phyloP scores from a whole-genome alignment of 352 stramenopile genomes.

The Phytophthora idaei region DNA sequence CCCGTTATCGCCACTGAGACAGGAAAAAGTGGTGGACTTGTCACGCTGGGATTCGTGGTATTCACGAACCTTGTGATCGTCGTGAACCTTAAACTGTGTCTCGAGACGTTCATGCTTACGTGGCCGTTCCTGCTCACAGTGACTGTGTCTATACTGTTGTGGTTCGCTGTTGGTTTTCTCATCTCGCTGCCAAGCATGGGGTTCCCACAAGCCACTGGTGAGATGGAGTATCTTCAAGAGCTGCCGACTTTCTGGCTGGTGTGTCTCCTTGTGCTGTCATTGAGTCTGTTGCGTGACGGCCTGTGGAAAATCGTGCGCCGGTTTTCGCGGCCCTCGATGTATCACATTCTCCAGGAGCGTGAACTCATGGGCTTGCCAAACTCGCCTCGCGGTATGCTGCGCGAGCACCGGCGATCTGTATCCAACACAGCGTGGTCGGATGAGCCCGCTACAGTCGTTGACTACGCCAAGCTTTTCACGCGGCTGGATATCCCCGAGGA shows the following conservation, averaged over 20 bases:
- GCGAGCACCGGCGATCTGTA: slow-evolving; percentile 33
- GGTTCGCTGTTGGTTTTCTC: slow-evolving; percentile 69
- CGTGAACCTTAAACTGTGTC: slow-evolving; percentile 78
- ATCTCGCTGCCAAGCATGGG: slow-evolving; percentile 55
- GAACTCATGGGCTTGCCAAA: slow-evolving; percentile 68
- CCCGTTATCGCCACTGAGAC: slow-evolving; percentile 44
- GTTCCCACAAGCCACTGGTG: slow-evolving; percentile 66
- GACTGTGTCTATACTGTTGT: slow-evolving; percentile 57
- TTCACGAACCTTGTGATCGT: slow-evolving; percentile 82
- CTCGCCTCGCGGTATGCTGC: slow-evolving; percentile 59
- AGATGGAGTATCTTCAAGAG: slow-evolving; percentile 71
- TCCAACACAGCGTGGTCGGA: slow-evolving; percentile 42
- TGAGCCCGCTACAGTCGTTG: slow-evolving; percentile 47
- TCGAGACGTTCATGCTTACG: slow-evolving; percentile 77
- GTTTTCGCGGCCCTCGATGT: slow-evolving; percentile 64
- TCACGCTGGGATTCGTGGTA: slow-evolving; percentile 79
- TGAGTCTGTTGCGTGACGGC: slow-evolving; percentile 69
- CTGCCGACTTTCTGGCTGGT: slow-evolving; percentile 68
- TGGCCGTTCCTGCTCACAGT: slow-evolving; percentile 76
- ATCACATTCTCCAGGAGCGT: slow-evolving; percentile 82
- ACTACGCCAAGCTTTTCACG: slow-evolving; percentile 58
- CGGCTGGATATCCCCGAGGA: slow-evolving; percentile 60
- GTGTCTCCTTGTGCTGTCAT: slow-evolving; percentile 58
- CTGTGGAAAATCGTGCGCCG: slow-evolving; percentile 81
- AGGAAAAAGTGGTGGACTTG: slow-evolving; percentile 57